Base-by-base conservation (phyloP, 2,329 filamentous ascomycete genomes). In the Cladosporium cucumerinum region DNA sequence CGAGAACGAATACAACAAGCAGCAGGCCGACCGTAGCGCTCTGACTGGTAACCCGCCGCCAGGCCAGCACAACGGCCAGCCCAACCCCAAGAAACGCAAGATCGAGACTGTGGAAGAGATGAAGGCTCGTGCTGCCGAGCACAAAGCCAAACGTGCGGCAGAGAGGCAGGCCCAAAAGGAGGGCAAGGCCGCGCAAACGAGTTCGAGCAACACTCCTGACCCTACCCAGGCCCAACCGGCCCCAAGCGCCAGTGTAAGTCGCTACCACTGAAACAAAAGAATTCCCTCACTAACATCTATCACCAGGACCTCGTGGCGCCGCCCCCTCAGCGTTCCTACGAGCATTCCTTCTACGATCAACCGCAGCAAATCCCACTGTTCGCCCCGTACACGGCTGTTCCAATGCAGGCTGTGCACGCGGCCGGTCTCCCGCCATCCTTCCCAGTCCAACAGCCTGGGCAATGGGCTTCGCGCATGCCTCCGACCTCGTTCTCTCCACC, bases 21-120 rank as follows among this genome's bases (percentile, higher is more conserved):
- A 88, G 28, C 91, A 96, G 78, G 89, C 90, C 65, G 92, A 96
- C 72, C 86, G 93, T 66, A 89, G 91, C 70, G 88, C 89, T 57
- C 85, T 87, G 10, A 96, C 93, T 1, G 94, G 93, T 39, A 97
- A 97, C 74, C 91, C 91, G 2, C 86, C 89, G 21, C 86, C 91
- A 0, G 79, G 78, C 39, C 39, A 49, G 21, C 11, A 34, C 32
- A 34, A 34, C 32, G 51, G 51, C 21, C 28, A 57, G n/a, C 55
- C 57, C 12, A 52, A 54, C n/a, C 8, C 43, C 2, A 89, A 92
- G 76, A 87, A 87, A 67, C 86, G 88, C 1, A 86, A 91, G 81
- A 81, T 92, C 6, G 92, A 97, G 80, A 85, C 86, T 5, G 75
- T 89, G 0, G 88, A 90, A 18, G 92, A 96, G 72, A 79, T 97